Percentiles rank a stretch among this genome's conserved stretches.
Conservation (phyloP, 352 stramenopile species). For the Stramenopiles sp. region DNA sequence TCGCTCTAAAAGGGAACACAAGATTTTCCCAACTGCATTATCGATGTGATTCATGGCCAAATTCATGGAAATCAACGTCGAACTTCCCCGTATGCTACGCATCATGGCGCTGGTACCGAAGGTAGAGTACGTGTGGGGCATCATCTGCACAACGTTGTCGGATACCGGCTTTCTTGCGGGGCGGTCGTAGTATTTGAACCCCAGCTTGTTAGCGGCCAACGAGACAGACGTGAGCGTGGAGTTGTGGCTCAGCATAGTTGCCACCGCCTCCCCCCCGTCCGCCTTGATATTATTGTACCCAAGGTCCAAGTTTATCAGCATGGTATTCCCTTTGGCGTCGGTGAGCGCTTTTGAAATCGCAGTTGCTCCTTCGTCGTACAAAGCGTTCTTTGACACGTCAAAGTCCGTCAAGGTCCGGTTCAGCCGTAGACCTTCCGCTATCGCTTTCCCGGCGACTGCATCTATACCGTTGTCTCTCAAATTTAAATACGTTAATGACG, state of each 20-base stretch:
- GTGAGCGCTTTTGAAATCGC: neutral
- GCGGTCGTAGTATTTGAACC: neutral
- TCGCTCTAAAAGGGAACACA: too few species aligned
- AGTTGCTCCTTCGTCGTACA: constrained; percentile 4
- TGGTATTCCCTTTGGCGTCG: neutral
- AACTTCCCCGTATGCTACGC: neutral
- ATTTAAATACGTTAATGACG: constrained; percentile 9
- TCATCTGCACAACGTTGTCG: neutral
- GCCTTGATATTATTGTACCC: constrained; percentile 9
- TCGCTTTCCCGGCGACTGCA: neutral
- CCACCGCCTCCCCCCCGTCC: neutral
- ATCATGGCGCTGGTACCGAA: neutral
- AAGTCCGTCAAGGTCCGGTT: neutral
- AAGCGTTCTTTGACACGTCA: constrained; percentile 1
- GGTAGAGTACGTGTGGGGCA: neutral
- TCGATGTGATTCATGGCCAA: constrained; percentile 8
- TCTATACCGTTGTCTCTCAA: constrained; percentile 2
- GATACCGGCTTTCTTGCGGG: constrained; percentile 1
- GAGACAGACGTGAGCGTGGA: neutral
- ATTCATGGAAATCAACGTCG: neutral
- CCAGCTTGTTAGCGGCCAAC: neutral
- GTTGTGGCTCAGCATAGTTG: neutral
- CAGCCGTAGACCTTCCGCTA: neutral
- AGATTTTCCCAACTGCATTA: neutral
- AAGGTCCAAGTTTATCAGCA: neutral